Evolutionary conservation across 2,329 filamentous ascomycete species (phyloP).

Genomic region (Raffaelea arxii): DNA sequence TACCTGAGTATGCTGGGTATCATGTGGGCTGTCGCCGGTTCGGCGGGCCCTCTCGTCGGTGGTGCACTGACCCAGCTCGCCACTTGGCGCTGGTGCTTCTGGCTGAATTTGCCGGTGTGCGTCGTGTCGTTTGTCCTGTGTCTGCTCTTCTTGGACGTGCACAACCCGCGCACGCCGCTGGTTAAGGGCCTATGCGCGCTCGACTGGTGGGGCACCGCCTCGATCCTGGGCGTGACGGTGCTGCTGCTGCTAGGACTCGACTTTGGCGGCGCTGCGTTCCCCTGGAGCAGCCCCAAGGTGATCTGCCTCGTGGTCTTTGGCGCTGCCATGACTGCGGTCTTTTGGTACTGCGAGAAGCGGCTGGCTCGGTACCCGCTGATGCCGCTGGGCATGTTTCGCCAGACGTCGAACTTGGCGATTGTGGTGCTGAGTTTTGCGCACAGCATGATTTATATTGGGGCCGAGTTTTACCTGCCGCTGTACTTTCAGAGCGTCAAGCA

Average conservation of each 20-base stretch:
- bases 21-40: slow-evolving; percentile 28
- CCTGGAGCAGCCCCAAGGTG: slow-evolving; percentile 49
- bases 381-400: slow-evolving; percentile 26
- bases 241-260: slow-evolving; percentile 60
- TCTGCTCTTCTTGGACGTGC: slow-evolving; percentile 12
- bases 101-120: slow-evolving; percentile 16
- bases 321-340: slow-evolving; percentile 24
- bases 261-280: slow-evolving; percentile 31
- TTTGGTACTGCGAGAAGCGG: slow-evolving; percentile 33
- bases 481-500: slow-evolving; percentile 37
- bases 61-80: slow-evolving; percentile 16
- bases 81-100: slow-evolving; percentile 31
- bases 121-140: slow-evolving; percentile 14
- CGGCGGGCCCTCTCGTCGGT: slow-evolving; percentile 16
- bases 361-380: slow-evolving; percentile 39
- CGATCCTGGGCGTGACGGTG: slow-evolving; percentile 49
- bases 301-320: slow-evolving; percentile 36
- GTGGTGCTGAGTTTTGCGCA: slow-evolving; percentile 37
- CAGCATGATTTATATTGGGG: slow-evolving; percentile 38
- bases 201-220: slow-evolving; percentile 49
- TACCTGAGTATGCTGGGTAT: slow-evolving; percentile 29
- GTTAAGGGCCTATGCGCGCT: slow-evolving; percentile 48
- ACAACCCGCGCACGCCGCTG: slow-evolving; percentile 42
- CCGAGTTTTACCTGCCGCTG: slow-evolving; percentile 39
- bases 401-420: slow-evolving; percentile 39